Evolutionary conservation across 2,329 filamentous ascomycete species (phyloP).

Genomic region (Cyclaneusma minus): DNA sequence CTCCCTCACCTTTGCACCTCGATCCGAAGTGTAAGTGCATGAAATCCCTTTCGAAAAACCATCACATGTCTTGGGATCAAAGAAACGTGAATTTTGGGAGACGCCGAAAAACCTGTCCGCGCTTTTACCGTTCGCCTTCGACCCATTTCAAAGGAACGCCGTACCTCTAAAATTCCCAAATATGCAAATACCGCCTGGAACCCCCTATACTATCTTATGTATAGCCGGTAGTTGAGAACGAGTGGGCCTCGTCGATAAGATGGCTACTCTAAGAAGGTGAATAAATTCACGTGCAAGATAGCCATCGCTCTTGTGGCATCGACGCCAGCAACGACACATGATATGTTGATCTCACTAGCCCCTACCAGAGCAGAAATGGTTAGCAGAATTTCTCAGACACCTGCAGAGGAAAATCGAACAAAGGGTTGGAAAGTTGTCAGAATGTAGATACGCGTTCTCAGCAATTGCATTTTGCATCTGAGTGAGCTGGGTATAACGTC

Average conservation of each 20-base stretch:
- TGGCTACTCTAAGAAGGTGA: conserved; percentile 78
- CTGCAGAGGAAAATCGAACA: conserved; percentile 1
- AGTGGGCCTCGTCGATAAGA: conserved; percentile 38
- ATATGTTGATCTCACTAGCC: conserved; percentile 98
- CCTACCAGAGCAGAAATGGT: conserved; percentile 33
- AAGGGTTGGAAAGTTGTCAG: neutral
- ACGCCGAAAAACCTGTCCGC: too few species aligned
- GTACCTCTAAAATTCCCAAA: conserved; percentile 81
- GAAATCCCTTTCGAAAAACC: too few species aligned
- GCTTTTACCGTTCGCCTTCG: conserved; percentile 1
- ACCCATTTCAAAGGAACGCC: conserved; percentile 62
- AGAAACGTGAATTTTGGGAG: too few species aligned
- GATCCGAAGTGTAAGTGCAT: too few species aligned
- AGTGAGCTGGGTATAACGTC: too few species aligned
- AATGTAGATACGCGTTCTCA: conserved; percentile 1
- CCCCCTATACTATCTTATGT: conserved; percentile 53
- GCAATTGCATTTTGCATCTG: neutral
- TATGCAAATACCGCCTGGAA: conserved; percentile 75
- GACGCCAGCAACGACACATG: conserved; percentile 83
- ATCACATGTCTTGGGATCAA: too few species aligned
- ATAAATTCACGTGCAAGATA: conserved; percentile 89
- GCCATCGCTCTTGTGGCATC: conserved; percentile 91
- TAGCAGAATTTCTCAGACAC: conserved; percentile 5
- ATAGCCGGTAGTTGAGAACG: conserved; percentile 36
- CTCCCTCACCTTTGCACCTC: too few species aligned